A percentile compares a stretch with the other conserved stretches of the same genome.
Evolutionary conservation across 352 stramenopile species (phyloP).

Genomic region (Halophytophthora batemanensis): DNA sequence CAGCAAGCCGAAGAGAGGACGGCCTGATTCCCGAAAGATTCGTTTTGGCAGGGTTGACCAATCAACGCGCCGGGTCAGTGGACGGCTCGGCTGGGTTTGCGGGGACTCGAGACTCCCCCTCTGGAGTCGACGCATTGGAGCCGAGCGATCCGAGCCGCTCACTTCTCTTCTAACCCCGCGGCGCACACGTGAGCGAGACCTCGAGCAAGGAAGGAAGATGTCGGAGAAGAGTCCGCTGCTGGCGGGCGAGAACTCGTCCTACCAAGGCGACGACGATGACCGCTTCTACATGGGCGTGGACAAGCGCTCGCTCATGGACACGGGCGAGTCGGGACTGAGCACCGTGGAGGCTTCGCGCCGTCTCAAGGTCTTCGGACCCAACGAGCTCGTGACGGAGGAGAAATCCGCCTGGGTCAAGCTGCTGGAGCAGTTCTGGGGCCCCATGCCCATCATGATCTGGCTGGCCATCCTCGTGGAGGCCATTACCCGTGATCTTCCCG

Average conservation of each 20-base stretch:
- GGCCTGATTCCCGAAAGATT: constrained; percentile 1
- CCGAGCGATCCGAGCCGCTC: background rate
- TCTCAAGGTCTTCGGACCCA: constrained; percentile 86
- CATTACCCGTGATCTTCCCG: constrained; percentile 43
- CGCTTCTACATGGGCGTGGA: constrained; percentile 81
- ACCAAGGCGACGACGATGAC: constrained; percentile 46
- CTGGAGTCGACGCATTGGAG: background rate
- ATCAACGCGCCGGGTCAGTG: background rate
- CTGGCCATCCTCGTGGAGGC: constrained; percentile 84
- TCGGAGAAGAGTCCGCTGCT: constrained; percentile 66
- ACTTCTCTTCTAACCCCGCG: background rate
- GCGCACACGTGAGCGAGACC: constrained; percentile 4
- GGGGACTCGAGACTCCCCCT: too few relatives aligned
- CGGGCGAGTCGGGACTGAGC: constrained; percentile 68
- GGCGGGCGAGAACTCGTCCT: constrained; percentile 31
- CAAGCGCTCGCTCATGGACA: constrained; percentile 73
- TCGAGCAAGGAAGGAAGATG: constrained; percentile 8
- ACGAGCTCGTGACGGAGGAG: constrained; percentile 71
- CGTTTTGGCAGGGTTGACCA: background rate
- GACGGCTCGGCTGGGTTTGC: background rate
- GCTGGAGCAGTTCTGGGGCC: constrained; percentile 65
- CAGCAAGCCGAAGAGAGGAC: too few relatives aligned
- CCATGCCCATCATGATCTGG: constrained; percentile 93
- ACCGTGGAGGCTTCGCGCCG: constrained; percentile 68
- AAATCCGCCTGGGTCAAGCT: constrained; percentile 57